Percentiles rank a stretch among this genome's conserved stretches.
phyloP scores from a whole-genome alignment of 345 rosid genomes.

The Eucalyptus virginea region DNA sequence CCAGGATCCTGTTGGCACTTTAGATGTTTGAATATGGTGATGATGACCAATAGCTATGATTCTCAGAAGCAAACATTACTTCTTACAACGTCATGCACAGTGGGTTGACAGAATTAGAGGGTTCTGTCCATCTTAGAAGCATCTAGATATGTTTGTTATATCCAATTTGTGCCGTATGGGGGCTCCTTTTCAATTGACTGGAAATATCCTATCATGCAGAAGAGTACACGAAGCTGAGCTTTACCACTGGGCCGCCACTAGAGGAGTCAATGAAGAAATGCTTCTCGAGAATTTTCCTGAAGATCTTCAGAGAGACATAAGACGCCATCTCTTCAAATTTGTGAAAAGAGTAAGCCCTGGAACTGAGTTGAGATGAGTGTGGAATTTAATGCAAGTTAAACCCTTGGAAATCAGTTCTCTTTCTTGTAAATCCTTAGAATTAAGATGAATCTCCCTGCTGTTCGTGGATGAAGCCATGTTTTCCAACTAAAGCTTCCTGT shows the following conservation, averaged over 20 bases:
- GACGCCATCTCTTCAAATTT: conserved; percentile 74
- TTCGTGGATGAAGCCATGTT: background rate
- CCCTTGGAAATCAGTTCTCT: background rate
- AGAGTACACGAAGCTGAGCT: conserved; percentile 75
- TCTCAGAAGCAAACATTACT: background rate
- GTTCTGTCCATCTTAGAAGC: background rate
- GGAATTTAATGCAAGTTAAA: background rate
- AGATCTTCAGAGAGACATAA: conserved; percentile 73
- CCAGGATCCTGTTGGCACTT: background rate
- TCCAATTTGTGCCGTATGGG: background rate
- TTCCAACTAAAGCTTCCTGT: background rate
- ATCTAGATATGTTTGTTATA: background rate
- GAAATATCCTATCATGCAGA: conserved; percentile 12
- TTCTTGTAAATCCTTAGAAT: background rate
- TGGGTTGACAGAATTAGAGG: background rate
- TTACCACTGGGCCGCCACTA: conserved; percentile 78
- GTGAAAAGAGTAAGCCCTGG: conserved; percentile 43
- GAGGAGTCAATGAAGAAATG: conserved; percentile 74
- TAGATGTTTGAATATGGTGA: background rate
- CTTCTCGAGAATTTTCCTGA: conserved; percentile 78
- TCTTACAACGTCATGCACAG: background rate
- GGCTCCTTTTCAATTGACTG: background rate
- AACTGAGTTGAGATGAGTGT: background rate
- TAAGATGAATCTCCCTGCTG: background rate
- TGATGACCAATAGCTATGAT: background rate